Base-by-base conservation (phyloP, 2,329 filamentous ascomycete genomes). In the Dothistroma pini region DNA sequence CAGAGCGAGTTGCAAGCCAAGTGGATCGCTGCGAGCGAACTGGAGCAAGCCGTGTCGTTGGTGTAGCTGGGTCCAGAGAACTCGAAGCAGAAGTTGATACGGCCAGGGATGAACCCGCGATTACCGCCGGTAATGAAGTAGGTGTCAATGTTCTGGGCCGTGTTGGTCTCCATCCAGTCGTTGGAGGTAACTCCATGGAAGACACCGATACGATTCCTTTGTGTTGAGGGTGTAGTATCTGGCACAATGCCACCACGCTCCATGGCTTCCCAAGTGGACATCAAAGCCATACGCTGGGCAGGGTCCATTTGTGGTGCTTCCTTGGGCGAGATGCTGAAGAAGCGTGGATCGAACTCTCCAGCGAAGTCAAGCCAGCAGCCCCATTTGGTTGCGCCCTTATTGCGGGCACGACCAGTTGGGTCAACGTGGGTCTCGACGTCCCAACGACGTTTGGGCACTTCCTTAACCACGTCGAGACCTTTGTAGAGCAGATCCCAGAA, bases 251-350 rank as follows among this genome's bases (percentile, higher is more conserved):
- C 69, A 25, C 66, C 64, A 14, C 57, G 56, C 55, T 70, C 70
- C 7, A 72, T 57, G 0, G 70, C 70, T 49, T 71, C 69, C 19
- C 65, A 67, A 21, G 70, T 68, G n/a, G 69, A 70, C 19, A 69
- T 49, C 4, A 72, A 59, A 6, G 67, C 66, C 10, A 72, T 51
- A 9, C 70, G 64, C 53, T 64, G 60, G 11, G 58, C 55, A 8
- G 69, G 69, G 58, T 70, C 69, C 7, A 64, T 58, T 34, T 65
- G 59, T 19, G 63, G 57, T 34, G 69, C 68, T 56, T 72, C 69
- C 12, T 66, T 58, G 2, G 71, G 73, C 7, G 70, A 71, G 67
- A 78, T 77, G 54, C 75, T 74, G 66, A 79, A 79, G 58, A 78
- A 76, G 0, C 64, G 64, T 2, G 72, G 60, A 62, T 79, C 77